Evolutionary conservation across 2,329 filamentous ascomycete species (phyloP).

Genomic region (Clarireedia homoeocarpa): DNA sequence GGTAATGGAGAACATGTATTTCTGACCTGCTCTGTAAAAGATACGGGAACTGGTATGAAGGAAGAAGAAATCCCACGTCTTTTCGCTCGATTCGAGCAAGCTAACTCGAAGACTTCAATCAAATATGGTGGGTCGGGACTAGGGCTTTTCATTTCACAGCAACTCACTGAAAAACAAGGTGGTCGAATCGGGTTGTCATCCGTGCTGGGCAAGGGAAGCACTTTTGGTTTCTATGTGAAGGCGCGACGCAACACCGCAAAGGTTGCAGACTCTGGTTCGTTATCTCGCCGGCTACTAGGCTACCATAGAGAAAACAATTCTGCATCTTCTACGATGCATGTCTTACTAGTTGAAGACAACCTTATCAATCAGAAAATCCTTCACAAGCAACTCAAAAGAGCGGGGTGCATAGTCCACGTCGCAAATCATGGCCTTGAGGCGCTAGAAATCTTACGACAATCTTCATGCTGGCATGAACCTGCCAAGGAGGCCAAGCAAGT

Average conservation of each 20-base stretch:
- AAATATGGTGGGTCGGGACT: constrained; percentile 74
- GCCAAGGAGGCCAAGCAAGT: constrained; percentile 32
- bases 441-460: constrained; percentile 33
- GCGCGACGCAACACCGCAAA: constrained; percentile 29
- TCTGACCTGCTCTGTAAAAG: constrained; percentile 65
- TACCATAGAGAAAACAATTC: constrained; percentile 44
- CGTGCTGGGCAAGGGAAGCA: constrained; percentile 58
- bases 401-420: constrained; percentile 35
- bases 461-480: constrained; percentile 21
- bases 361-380: constrained; percentile 52
- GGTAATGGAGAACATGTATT: constrained; percentile 46
- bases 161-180: constrained; percentile 70
- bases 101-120: constrained; percentile 62
- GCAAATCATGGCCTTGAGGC: constrained; percentile 52
- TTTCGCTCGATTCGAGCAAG: constrained; percentile 76
- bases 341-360: constrained; percentile 55
- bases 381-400: constrained; percentile 39
- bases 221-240: constrained; percentile 69
- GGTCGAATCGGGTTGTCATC: constrained; percentile 65
- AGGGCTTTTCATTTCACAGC: constrained; percentile 70
- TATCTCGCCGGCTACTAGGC: constrained; percentile 30
- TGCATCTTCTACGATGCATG: constrained; percentile 40
- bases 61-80: constrained; percentile 63
- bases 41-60: constrained; percentile 68
- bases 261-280: not conserved